phyloP scores from a whole-genome alignment of 2,329 filamentous ascomycete genomes.

The Microcyclosporella mali region DNA sequence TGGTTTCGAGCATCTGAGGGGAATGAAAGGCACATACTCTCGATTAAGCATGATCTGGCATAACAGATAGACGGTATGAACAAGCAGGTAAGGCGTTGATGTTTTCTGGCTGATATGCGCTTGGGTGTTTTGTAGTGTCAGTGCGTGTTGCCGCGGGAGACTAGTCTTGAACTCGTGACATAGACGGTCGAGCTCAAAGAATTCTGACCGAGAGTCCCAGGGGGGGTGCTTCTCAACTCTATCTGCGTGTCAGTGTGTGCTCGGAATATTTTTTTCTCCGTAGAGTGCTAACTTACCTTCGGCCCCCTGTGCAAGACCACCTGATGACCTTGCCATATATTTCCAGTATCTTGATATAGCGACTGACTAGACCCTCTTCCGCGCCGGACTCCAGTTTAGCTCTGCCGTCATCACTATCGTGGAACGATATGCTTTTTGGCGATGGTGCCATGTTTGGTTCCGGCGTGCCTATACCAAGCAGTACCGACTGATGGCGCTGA shows the following conservation, averaged over 20 bases:
- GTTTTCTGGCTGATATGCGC: slow-evolving; percentile 60
- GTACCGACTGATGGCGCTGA: slow-evolving; percentile 43
- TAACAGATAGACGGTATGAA: slow-evolving; percentile 61
- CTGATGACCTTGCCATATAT: slow-evolving; percentile 51
- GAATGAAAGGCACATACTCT: slow-evolving; percentile 62
- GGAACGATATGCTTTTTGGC: slow-evolving; percentile 14
- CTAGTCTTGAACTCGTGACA: slow-evolving; percentile 49
- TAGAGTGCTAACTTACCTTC: slow-evolving; percentile 38
- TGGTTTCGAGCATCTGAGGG: slow-evolving; percentile 47
- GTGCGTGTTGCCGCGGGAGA: slow-evolving; percentile 52
- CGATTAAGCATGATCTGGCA: slow-evolving; percentile 63
- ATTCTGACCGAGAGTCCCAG: slow-evolving; percentile 53
- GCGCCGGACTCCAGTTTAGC: slow-evolving; percentile 49
- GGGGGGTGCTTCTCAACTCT: slow-evolving; percentile 50
- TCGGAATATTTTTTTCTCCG: no score
- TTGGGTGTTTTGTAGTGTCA: slow-evolving; percentile 57
- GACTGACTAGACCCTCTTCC: slow-evolving; percentile 43
- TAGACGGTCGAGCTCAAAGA: slow-evolving; percentile 47
- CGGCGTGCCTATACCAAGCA: slow-evolving; percentile 21
- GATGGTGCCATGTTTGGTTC: slow-evolving; percentile 16
- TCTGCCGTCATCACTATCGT: slow-evolving; percentile 35
- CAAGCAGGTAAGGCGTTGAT: slow-evolving; percentile 58
- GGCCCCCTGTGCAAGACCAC: slow-evolving; percentile 54
- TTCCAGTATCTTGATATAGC: slow-evolving; percentile 50
- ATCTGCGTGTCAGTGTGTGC: slow-evolving; percentile 4